phyloP scores from a whole-genome alignment of 768 basidiomycete genomes.

The Tylopilus subfusipes region DNA sequence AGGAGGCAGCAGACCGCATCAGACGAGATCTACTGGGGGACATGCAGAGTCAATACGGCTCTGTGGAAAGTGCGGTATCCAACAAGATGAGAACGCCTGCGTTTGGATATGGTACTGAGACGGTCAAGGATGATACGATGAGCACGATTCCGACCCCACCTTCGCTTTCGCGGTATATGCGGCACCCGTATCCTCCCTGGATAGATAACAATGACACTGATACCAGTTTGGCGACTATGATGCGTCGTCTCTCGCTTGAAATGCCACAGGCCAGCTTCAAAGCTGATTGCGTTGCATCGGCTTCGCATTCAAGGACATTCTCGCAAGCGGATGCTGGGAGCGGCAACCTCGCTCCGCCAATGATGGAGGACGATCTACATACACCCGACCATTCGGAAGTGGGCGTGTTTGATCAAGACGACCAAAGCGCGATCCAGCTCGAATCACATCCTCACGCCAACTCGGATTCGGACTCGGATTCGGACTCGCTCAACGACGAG shows the following conservation, averaged over 20 bases:
- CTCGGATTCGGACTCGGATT: constrained; percentile 45
- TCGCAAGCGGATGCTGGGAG: constrained; percentile 6
- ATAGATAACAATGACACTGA: constrained; percentile 49
- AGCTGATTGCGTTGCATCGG: constrained; percentile 13
- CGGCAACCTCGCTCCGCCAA: background rate
- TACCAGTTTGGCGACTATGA: constrained; percentile 65
- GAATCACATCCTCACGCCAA: constrained; percentile 9
- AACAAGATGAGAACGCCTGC: constrained; percentile 27
- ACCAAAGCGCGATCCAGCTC: constrained; percentile 16
- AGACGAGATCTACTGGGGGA: constrained; percentile 60
- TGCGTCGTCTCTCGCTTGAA: constrained; percentile 55
- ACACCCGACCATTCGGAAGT: constrained; percentile 26
- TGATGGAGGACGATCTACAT: constrained; percentile 7
- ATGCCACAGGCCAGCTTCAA: constrained; percentile 34
- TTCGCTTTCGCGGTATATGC: constrained; percentile 65
- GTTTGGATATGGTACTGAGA: constrained; percentile 22
- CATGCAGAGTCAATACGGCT: constrained; percentile 38
- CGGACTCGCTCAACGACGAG: constrained; percentile 54
- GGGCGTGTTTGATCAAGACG: constrained; percentile 28
- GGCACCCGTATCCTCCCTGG: constrained; percentile 33
- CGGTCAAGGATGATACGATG: constrained; percentile 52
- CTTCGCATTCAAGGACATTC: constrained; percentile 8
- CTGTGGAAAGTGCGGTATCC: constrained; percentile 11
- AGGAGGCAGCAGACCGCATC: constrained; percentile 68
- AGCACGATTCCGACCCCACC: constrained; percentile 69